Evolutionary conservation across 2,329 filamentous ascomycete species (phyloP).

Genomic region (Alternaria dauci): DNA sequence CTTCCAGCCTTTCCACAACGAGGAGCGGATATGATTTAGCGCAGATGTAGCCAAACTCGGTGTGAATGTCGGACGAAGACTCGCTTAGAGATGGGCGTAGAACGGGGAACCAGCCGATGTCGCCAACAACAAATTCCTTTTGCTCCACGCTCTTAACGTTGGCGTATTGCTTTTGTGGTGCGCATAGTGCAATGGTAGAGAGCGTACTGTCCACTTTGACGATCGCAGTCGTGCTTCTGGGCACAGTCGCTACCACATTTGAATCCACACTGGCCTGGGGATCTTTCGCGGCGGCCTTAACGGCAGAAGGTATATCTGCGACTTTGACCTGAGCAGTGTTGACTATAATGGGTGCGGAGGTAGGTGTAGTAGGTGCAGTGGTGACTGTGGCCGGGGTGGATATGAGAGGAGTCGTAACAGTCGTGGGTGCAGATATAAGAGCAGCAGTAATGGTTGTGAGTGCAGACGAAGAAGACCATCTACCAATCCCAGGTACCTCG

Average conservation of each 20-base stretch:
- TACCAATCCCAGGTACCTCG: background rate
- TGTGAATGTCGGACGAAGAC: background rate
- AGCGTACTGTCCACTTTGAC: background rate
- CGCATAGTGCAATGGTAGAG: background rate
- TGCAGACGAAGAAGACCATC: background rate
- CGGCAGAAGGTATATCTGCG: background rate
- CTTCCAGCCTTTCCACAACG: background rate
- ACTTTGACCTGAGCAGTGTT: background rate
- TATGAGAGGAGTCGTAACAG: too few species aligned
- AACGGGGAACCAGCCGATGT: background rate
- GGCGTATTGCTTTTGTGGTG: background rate
- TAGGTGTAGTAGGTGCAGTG: background rate
- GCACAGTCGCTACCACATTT: accelerated
- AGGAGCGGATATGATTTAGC: background rate
- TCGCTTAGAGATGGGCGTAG: background rate
- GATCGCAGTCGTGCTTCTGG: background rate
- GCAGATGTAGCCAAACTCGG: background rate
- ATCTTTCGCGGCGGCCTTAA: background rate
- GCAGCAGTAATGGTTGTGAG: too few species aligned
- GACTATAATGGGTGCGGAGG: too few species aligned
- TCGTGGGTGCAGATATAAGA: background rate
- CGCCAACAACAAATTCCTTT: background rate
- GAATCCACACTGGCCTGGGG: background rate
- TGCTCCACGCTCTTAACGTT: background rate
- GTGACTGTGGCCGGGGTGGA: background rate